Evolutionary conservation across 352 stramenopile genomes (phyloP).

Genomic region (Aphanomyces astaci): DNA sequence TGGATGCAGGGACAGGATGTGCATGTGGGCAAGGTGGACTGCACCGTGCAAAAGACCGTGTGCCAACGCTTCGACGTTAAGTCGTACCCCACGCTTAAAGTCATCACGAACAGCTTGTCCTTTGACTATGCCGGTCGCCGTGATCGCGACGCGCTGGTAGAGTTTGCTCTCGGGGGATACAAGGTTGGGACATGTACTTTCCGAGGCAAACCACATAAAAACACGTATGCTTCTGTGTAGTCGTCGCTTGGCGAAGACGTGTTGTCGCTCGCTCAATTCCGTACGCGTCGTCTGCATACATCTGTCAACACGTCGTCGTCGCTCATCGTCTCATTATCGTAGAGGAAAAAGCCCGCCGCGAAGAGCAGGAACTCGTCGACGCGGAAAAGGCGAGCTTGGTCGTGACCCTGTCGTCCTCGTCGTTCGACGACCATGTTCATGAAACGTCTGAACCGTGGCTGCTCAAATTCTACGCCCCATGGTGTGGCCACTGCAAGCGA

Average conservation of each 20-base stretch:
- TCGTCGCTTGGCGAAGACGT: constrained; percentile 44
- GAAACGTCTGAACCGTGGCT: constrained; percentile 57
- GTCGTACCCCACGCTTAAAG: constrained; percentile 78
- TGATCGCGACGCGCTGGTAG: constrained; percentile 43
- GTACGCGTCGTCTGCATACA: constrained; percentile 27
- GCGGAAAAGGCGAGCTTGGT: constrained; percentile 50
- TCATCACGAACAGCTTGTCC: constrained; percentile 44
- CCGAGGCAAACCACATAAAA: too few relatives aligned
- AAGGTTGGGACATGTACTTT: constrained; percentile 35
- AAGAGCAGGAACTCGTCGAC: constrained; percentile 40
- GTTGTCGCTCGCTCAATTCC: constrained; percentile 47
- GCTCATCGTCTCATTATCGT: background rate
- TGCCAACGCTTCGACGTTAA: constrained; percentile 74
- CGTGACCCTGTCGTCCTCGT: constrained; percentile 44
- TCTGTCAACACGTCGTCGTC: background rate
- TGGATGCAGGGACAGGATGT: constrained; percentile 30
- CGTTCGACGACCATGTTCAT: constrained; percentile 61
- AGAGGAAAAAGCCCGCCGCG: background rate
- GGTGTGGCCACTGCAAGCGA: background rate
- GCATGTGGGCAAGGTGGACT: constrained; percentile 66
- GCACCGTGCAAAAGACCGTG: constrained; percentile 57
- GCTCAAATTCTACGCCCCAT: constrained; percentile 76
- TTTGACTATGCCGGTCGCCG: constrained; percentile 67
- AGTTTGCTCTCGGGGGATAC: constrained; percentile 50
- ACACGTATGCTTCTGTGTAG: constrained; percentile 16